These are phyloP conservation scores for Pseudognaphalium luteoalbum DNA, from an alignment of 129 eudicot genomes.

Conservation along the genomic window DNA sequence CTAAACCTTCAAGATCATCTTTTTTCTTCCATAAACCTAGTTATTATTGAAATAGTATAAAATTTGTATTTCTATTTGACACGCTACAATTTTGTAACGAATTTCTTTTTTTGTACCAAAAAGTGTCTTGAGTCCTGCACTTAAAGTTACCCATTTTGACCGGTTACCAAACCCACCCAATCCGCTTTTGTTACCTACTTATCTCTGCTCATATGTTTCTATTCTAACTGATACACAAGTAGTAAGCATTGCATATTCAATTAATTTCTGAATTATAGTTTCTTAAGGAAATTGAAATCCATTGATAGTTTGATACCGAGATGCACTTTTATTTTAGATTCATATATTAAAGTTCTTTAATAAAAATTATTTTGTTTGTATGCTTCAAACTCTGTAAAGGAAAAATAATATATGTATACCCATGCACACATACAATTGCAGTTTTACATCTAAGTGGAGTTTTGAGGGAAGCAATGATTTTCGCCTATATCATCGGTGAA, in stretches of 20 bases:
- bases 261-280: background rate
- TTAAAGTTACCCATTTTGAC: background rate
- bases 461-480: background rate
- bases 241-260: background rate
- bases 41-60: background rate
- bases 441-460: background rate
- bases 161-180: background rate
- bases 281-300: slow-evolving; percentile 8
- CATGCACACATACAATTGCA: background rate
- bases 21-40: background rate
- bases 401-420: no score
- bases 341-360: no score
- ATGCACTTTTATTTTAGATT: background rate
- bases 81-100: background rate
- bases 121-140: slow-evolving; percentile 1
- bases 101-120: background rate
- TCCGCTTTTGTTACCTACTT: background rate
- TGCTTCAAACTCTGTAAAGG: background rate
- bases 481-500: background rate
- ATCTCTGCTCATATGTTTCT: slow-evolving; percentile 6
- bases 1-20: background rate
- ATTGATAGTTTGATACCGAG: slow-evolving; percentile 8
- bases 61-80: background rate
- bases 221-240: slow-evolving; percentile 7
- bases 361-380: no score